Evolutionary conservation across 345 rosid genomes (phyloP).

Genomic region (Eucalyptus lansdowneana): DNA sequence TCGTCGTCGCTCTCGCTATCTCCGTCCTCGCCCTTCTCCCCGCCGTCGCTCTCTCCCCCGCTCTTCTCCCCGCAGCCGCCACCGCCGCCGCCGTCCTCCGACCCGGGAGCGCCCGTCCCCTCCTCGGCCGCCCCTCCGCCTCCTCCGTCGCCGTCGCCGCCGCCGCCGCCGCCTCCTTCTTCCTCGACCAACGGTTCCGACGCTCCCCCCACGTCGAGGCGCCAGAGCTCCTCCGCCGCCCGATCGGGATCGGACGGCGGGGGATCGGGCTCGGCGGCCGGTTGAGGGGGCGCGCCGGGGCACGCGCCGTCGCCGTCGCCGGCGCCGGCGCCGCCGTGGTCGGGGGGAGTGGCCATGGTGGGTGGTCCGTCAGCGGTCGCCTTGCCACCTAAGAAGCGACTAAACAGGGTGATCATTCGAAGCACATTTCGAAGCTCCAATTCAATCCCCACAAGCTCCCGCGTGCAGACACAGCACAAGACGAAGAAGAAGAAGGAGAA

Average conservation of each 20-base stretch:
- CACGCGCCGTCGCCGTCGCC: not conserved
- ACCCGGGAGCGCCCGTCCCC: not conserved
- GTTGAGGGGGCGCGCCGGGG: not conserved
- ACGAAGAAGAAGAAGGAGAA: not conserved
- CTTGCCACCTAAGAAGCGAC: not conserved
- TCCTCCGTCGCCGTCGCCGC: not conserved
- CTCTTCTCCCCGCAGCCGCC: not conserved
- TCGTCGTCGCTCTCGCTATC: not conserved
- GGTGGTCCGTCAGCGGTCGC: not conserved
- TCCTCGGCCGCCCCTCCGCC: not conserved
- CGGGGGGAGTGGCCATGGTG: not conserved
- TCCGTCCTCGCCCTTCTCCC: not conserved
- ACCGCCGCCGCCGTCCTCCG: not conserved
- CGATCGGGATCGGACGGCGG: slow-evolving; percentile 20
- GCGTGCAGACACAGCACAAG: not conserved
- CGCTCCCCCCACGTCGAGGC: slow-evolving; percentile 17
- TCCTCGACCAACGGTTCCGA: not conserved
- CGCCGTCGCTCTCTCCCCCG: not conserved
- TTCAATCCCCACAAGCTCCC: not conserved
- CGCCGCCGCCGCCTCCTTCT: not conserved
- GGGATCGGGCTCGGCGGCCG: slow-evolving; percentile 13
- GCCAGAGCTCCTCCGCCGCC: slow-evolving; percentile 5
- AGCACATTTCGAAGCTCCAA: not conserved
- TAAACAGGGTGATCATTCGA: not conserved
- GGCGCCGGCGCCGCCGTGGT: not conserved